These are phyloP conservation scores for Hyphopichia wangnamkhiaoensis DNA, from an alignment of 1,139 yeast species.

Conservation along the genomic window DNA sequence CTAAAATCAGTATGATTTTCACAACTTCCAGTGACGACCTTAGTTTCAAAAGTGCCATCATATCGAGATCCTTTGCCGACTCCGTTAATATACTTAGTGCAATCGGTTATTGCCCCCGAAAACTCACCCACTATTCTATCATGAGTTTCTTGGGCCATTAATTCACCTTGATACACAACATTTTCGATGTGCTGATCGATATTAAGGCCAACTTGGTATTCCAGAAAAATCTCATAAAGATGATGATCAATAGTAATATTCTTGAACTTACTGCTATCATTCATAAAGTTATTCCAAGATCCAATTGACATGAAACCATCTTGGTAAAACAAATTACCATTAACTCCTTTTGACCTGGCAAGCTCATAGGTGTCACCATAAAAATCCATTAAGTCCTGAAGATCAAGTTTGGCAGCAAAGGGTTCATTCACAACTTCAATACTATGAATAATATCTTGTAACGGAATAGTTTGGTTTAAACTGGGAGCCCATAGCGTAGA, in stretches of 20 bases:
- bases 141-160: conserved; percentile 17
- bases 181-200: conserved; percentile 16
- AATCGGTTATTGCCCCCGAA: conserved; percentile 28
- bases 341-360: conserved; percentile 11
- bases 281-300: conserved; percentile 21
- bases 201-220: conserved; percentile 16
- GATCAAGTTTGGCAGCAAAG: conserved; percentile 17
- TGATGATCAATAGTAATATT: conserved; percentile 24
- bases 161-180: conserved; percentile 15
- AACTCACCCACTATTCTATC: conserved; percentile 26
- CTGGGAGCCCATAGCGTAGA: conserved; percentile 2
- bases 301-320: conserved; percentile 24
- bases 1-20: conserved; percentile 15
- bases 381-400: conserved; percentile 15
- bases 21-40: conserved; percentile 18
- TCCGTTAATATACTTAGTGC: conserved; percentile 28
- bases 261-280: conserved; percentile 4
- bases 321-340: conserved; percentile 18
- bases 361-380: conserved; percentile 14
- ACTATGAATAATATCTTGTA: conserved; percentile 13
- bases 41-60: conserved; percentile 18
- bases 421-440: conserved; percentile 28
- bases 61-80: conserved; percentile 25
- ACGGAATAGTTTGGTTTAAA: neutral
- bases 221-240: conserved; percentile 24